Evolutionary conservation across 495 filamentous ascomycete species (phyloP).

Genomic region (Aspergillus affinis): DNA sequence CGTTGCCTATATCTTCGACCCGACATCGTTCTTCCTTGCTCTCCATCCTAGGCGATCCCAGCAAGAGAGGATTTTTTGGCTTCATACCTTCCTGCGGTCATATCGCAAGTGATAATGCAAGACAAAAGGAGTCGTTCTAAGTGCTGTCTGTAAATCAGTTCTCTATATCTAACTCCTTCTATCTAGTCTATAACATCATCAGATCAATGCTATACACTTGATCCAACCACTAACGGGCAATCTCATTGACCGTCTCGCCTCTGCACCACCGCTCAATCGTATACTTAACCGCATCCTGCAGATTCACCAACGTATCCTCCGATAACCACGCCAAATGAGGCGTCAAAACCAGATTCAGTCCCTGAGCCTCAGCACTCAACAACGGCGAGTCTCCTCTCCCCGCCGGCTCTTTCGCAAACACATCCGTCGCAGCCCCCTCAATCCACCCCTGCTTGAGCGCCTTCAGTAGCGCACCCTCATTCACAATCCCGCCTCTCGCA

Average conservation of each 20-base stretch:
- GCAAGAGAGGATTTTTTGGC: too few relatives aligned
- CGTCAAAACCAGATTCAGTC: constrained; percentile 35
- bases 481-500: constrained; percentile 56
- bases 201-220: background rate
- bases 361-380: constrained; percentile 16
- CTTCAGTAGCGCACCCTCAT: constrained; percentile 48
- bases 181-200: background rate
- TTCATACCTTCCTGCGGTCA: too few relatives aligned
- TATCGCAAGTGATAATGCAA: too few relatives aligned
- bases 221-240: background rate
- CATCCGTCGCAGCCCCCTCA: constrained; percentile 54
- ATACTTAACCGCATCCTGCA: constrained; percentile 25
- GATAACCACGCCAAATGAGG: constrained; percentile 47
- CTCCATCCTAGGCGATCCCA: too few relatives aligned
- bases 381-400: constrained; percentile 24
- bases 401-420: constrained; percentile 53
- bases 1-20: too few relatives aligned
- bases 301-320: constrained; percentile 35
- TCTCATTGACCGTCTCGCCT: constrained; percentile 15
- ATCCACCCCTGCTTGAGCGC: constrained; percentile 47
- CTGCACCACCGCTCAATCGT: constrained; percentile 24
- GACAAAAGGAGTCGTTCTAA: too few relatives aligned
- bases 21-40: too few relatives aligned
- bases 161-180: too few relatives aligned
- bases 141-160: too few relatives aligned